phyloP scores from a whole-genome alignment of 768 basidiomycete species.

The Leccinellum albellum region DNA sequence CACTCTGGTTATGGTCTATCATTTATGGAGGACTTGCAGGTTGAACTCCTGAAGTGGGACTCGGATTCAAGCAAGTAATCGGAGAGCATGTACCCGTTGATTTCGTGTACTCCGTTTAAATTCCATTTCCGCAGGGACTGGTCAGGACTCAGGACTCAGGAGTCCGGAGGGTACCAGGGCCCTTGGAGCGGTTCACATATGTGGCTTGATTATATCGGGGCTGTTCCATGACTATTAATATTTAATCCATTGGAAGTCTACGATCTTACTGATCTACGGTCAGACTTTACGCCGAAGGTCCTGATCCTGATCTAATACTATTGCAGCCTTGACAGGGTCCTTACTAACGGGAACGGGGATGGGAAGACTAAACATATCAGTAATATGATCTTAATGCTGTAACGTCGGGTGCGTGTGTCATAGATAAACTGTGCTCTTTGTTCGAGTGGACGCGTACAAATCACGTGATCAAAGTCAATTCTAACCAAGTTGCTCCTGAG shows the following conservation, averaged over 20 bases:
- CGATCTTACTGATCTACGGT: neutral
- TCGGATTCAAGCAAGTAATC: neutral
- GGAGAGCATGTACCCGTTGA: neutral
- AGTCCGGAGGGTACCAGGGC: neutral
- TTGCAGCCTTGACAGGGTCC: neutral
- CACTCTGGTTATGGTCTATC: neutral
- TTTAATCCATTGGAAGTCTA: no score
- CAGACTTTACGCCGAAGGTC: neutral
- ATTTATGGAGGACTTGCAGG: neutral
- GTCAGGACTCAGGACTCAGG: no score
- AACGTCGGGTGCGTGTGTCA: neutral
- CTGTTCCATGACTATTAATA: no score
- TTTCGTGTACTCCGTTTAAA: neutral
- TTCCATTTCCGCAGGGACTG: neutral
- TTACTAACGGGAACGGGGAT: neutral
- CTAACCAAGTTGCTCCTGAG: neutral
- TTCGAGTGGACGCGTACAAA: neutral
- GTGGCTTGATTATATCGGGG: neutral
- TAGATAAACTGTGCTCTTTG: neutral
- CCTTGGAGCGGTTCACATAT: neutral
- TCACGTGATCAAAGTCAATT: constrained; percentile 20
- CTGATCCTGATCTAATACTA: neutral
- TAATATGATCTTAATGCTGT: neutral
- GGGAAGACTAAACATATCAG: neutral
- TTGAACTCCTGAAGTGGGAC: neutral